Percentiles rank a stretch among this genome's conserved stretches.
phyloP scores from a whole-genome alignment of 306 rosid genomes.

The Morella rubra region DNA sequence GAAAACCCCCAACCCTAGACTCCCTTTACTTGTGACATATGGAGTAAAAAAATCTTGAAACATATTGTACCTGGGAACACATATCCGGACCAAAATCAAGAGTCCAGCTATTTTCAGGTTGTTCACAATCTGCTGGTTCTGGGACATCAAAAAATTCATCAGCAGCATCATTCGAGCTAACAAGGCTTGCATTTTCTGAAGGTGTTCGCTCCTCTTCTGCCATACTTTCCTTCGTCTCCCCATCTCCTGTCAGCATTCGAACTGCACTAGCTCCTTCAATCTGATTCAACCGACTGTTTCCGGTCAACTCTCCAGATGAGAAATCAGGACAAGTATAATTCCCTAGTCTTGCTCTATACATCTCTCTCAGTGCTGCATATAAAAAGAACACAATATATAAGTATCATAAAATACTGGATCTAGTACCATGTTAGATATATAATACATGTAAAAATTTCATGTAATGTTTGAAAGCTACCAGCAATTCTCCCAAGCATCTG shows the following conservation, averaged over 20 bases:
- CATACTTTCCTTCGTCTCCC: constrained; percentile 32
- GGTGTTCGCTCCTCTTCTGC: constrained; percentile 46
- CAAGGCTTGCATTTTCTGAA: constrained; percentile 54
- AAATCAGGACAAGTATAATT: constrained; percentile 29
- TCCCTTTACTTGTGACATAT: constrained; percentile 5
- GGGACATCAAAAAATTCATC: constrained; percentile 87
- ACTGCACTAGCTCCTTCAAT: constrained; percentile 39
- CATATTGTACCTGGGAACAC: constrained; percentile 37
- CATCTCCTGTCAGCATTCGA: constrained; percentile 33
- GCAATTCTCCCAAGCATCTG: constrained; percentile 84
- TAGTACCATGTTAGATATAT: background rate
- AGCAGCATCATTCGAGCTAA: constrained; percentile 50
- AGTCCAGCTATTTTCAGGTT: constrained; percentile 51
- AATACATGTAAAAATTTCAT: background rate
- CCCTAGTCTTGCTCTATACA: constrained; percentile 54
- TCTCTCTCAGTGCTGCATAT: constrained; percentile 69
- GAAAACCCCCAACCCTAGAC: background rate
- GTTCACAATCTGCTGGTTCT: constrained; percentile 58
- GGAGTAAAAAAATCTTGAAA: constrained; percentile 11
- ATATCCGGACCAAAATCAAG: constrained; percentile 43
- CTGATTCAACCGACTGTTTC: constrained; percentile 41
- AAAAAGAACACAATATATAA: background rate
- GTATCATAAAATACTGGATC: background rate
- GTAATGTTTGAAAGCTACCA: constrained; percentile 40
- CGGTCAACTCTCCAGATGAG: constrained; percentile 46